Evolutionary conservation across 441 rosid species (phyloP).

Genomic region (Arabidopsis lyrata): DNA sequence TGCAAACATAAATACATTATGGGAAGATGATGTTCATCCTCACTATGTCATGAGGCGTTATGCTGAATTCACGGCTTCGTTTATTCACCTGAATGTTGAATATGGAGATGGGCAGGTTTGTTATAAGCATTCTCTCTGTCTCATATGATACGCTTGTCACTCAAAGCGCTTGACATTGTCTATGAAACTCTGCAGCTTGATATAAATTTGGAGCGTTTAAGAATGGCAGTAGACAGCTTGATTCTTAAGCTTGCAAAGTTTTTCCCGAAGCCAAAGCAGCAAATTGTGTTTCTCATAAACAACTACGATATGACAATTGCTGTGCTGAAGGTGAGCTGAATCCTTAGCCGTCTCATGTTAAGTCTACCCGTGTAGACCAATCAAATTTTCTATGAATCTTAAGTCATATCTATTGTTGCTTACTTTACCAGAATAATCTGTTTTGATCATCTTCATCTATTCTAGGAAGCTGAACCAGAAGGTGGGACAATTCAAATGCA

Average conservation of each 20-base stretch:
- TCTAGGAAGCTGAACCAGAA: slow-evolving; percentile 92
- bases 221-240: slow-evolving; percentile 94
- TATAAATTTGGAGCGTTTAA: slow-evolving; percentile 91
- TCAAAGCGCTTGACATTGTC: slow-evolving; percentile 19
- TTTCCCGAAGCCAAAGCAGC: slow-evolving; percentile 80
- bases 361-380: slow-evolving; percentile 10
- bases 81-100: slow-evolving; percentile 93
- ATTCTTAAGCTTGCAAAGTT: slow-evolving; percentile 84
- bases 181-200: slow-evolving; percentile 76
- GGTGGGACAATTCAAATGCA: slow-evolving; percentile 94
- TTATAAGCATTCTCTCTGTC: slow-evolving; percentile 18
- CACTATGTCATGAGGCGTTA: slow-evolving; percentile 99
- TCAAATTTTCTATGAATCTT: neutral
- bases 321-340: slow-evolving; percentile 53
- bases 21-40: slow-evolving; percentile 99
- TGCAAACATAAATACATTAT: slow-evolving; percentile 85
- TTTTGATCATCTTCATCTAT: slow-evolving; percentile 13
- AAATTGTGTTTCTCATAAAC: slow-evolving; percentile 91
- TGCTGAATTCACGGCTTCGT: slow-evolving; percentile 98
- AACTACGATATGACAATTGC: slow-evolving; percentile 97
- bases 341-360: neutral
- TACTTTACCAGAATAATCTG: neutral
- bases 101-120: slow-evolving; percentile 98
- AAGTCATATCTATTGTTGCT: neutral
- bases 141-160: slow-evolving; percentile 4